Evolutionary conservation across 2,329 filamentous ascomycete genomes (phyloP).

Genomic region (Pseudocercospora pini-densiflorae): DNA sequence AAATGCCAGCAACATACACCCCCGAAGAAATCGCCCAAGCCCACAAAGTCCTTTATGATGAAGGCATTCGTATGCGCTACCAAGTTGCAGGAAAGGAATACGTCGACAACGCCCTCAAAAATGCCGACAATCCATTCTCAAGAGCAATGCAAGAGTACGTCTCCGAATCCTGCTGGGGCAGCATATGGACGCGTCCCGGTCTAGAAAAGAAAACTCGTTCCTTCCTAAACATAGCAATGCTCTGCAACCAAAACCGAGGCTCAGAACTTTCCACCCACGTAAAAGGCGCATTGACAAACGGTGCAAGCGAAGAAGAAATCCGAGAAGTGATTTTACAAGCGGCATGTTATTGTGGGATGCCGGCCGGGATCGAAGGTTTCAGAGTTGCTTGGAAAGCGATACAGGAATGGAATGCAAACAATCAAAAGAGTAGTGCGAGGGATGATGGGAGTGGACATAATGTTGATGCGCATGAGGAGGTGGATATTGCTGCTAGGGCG

Average conservation of each 20-base stretch:
- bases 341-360: constrained; percentile 59
- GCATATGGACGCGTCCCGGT: constrained; percentile 66
- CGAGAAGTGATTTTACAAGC: constrained; percentile 61
- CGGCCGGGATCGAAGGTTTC: constrained; percentile 60
- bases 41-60: constrained; percentile 63
- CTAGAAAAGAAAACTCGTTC: constrained; percentile 65
- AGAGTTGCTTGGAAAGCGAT: constrained; percentile 57
- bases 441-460: constrained; percentile 6
- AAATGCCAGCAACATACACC: constrained; percentile 31
- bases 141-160: constrained; percentile 64
- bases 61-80: constrained; percentile 64
- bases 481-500: constrained; percentile 26
- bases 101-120: constrained; percentile 61
- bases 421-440: constrained; percentile 11
- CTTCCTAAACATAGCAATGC: constrained; percentile 68
- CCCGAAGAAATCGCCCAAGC: constrained; percentile 40
- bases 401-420: constrained; percentile 51
- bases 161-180: constrained; percentile 68
- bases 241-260: constrained; percentile 64
- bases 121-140: constrained; percentile 63
- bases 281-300: constrained; percentile 67
- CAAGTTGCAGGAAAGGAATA: constrained; percentile 66
- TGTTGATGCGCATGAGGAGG: constrained; percentile 24
- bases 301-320: constrained; percentile 65
- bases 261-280: constrained; percentile 66